Evolutionary conservation across 192 early-diverging fungal genomes (phyloP).

Genomic region (Podila clonocystis): DNA sequence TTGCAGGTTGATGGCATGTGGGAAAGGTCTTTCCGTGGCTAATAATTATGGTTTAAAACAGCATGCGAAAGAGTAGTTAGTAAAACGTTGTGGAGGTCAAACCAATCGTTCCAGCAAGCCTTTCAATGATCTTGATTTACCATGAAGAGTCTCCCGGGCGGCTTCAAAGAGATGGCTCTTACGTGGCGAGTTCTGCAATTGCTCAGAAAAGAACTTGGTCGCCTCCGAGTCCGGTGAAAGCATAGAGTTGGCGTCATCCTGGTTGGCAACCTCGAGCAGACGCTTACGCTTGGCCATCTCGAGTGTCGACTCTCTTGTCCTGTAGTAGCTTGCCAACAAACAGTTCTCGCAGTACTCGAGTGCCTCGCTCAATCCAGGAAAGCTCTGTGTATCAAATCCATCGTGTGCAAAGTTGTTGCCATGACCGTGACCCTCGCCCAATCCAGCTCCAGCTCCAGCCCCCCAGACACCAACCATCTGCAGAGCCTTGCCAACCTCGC

Average conservation of each 20-base stretch:
- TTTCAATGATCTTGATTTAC: constrained; percentile 9
- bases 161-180: constrained; percentile 48
- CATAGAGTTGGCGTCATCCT: constrained; percentile 18
- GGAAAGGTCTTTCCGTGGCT: constrained; percentile 21
- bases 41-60: not conserved
- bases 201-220: constrained; percentile 37
- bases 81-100: not conserved
- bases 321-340: constrained; percentile 81
- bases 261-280: constrained; percentile 29
- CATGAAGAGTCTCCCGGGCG: constrained; percentile 36
- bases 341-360: constrained; percentile 97
- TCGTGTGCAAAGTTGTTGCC: constrained; percentile 25
- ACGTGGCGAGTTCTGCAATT: constrained; percentile 40
- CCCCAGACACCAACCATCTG: constrained; percentile 72
- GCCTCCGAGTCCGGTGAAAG: constrained; percentile 41
- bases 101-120: too few species aligned
- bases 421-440: constrained; percentile 46
- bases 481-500: constrained; percentile 76
- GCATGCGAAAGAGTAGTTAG: not conserved
- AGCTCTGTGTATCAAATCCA: constrained; percentile 72
- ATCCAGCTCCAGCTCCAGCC: constrained; percentile 52
- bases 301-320: constrained; percentile 54
- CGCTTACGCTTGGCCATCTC: constrained; percentile 43
- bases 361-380: constrained; percentile 85
- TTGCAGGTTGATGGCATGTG: constrained; percentile 52